phyloP scores from a whole-genome alignment of 2,329 filamentous ascomycete genomes.

The Fusarium sarcochroum region DNA sequence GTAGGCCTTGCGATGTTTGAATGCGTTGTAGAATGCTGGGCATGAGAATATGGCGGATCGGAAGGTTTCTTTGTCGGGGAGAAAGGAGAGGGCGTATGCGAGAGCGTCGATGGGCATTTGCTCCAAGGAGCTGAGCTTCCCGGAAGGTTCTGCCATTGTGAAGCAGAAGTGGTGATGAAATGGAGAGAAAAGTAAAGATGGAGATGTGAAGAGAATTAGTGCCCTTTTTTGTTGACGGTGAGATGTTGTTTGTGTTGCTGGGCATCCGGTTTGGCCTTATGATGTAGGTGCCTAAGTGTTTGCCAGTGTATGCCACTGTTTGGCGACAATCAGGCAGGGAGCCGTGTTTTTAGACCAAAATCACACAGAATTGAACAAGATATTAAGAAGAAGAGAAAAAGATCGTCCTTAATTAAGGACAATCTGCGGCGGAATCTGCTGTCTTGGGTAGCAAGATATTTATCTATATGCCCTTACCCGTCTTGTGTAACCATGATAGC shows the following conservation, averaged over 20 bases:
- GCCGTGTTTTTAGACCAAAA: no score
- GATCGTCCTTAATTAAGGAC: not conserved
- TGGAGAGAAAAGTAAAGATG: not conserved
- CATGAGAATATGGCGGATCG: slow-evolving; percentile 2
- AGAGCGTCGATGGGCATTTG: slow-evolving; percentile 7
- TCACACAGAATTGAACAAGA: no score
- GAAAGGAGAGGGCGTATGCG: slow-evolving; percentile 16
- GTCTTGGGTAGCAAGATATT: no score
- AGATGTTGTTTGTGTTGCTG: not conserved
- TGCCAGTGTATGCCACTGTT: not conserved
- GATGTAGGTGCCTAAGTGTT: not conserved
- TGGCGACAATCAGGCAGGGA: not conserved
- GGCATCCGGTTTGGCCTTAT: not conserved
- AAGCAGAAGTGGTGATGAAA: not conserved
- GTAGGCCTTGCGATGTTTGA: not conserved
- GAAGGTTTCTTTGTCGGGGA: slow-evolving; percentile 7
- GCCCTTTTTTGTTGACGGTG: not conserved
- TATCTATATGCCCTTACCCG: not conserved
- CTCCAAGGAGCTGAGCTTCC: not conserved
- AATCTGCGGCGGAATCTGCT: not conserved
- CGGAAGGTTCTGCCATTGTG: slow-evolving; percentile 3
- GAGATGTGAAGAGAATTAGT: not conserved
- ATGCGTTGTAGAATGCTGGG: slow-evolving; percentile 10
- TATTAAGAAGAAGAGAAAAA: not conserved
- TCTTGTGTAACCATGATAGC: not conserved